Evolutionary conservation across 1,284 basidiomycete species (phyloP).

Genomic region (Stereum hirsutum): DNA sequence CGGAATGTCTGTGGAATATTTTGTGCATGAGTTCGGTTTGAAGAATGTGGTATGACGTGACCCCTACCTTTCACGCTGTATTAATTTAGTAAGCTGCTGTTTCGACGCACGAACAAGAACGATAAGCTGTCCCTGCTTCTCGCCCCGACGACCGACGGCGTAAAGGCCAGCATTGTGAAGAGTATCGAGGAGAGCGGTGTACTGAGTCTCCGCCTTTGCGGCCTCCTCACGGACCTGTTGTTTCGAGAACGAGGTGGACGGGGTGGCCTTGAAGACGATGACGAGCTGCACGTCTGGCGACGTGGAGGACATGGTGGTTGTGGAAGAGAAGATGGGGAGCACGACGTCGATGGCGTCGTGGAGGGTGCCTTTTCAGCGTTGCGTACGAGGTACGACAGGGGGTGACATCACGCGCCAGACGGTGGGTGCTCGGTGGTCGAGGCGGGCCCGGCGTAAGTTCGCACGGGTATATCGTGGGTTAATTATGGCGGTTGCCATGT

Average conservation of each 20-base stretch:
- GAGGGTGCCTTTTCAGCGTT: background rate
- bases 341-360: background rate
- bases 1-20: conserved; percentile 46
- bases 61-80: conserved; percentile 68
- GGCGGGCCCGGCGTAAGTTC: no score
- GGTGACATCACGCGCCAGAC: no score
- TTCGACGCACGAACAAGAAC: conserved; percentile 73
- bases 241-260: conserved; percentile 40
- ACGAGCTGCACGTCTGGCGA: conserved; percentile 61
- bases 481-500: background rate
- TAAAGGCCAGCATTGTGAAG: conserved; percentile 55
- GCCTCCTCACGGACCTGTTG: conserved; percentile 52
- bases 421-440: no score
- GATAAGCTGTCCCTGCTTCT: conserved; percentile 68
- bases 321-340: background rate
- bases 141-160: conserved; percentile 66
- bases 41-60: no score
- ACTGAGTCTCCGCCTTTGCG: conserved; percentile 57
- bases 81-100: conserved; percentile 52
- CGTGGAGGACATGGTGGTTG: conserved; percentile 2
- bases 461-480: background rate
- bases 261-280: conserved; percentile 54
- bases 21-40: no score
- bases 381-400: background rate
- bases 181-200: conserved; percentile 50